phyloP scores from a whole-genome alignment of 164 flowering plant genomes.

The Vitis labrusca region DNA sequence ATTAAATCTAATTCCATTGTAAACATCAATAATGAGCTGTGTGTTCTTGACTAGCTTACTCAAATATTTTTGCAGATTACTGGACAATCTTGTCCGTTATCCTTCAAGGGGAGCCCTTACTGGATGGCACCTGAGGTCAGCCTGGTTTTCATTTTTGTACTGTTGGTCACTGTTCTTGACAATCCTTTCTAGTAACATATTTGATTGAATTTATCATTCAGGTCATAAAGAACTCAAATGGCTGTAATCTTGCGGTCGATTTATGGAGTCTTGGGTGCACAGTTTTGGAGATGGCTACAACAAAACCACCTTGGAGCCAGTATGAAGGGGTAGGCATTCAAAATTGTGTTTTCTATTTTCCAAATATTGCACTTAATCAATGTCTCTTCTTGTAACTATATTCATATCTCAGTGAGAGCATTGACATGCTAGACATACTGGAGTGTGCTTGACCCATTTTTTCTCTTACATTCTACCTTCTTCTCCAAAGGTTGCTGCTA shows the following conservation, averaged over 20 bases:
- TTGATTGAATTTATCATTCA: constrained; percentile 7
- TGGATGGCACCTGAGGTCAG: constrained; percentile 71
- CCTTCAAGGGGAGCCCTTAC: constrained; percentile 59
- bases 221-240: constrained; percentile 55
- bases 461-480: neutral
- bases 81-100: constrained; percentile 47
- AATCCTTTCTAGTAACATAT: neutral
- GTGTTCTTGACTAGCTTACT: neutral
- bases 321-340: constrained; percentile 38
- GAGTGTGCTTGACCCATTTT: neutral
- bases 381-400: neutral
- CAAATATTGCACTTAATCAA: no score
- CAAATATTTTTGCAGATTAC: constrained; percentile 32
- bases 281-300: constrained; percentile 63
- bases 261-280: constrained; percentile 77
- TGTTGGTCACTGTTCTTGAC: neutral
- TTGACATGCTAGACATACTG: neutral
- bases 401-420: neutral
- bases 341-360: no score
- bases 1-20: neutral
- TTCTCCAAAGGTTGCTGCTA: constrained; percentile 66
- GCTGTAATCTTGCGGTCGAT: constrained; percentile 57
- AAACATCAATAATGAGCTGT: neutral
- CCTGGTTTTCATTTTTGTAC: neutral
- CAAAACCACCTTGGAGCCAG: constrained; percentile 71